A percentile compares a stretch with the other conserved stretches of the same genome.
phyloP scores from a whole-genome alignment of 495 filamentous ascomycete species.

The Aspergillus baeticus region DNA sequence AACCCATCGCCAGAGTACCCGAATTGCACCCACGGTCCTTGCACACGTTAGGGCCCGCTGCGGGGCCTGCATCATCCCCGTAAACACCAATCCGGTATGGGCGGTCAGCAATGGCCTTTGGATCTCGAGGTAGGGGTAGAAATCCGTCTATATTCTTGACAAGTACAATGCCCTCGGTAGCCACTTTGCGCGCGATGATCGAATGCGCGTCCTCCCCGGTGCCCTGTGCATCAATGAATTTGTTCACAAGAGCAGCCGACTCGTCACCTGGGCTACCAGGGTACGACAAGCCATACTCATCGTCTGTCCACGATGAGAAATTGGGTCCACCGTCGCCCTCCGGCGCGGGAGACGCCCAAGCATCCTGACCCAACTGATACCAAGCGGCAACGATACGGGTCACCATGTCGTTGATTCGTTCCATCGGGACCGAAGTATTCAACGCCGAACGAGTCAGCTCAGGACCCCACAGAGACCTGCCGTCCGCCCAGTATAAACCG shows the following conservation, averaged over 20 bases:
- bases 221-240: constrained; percentile 70
- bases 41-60: constrained; percentile 73
- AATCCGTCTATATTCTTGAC: constrained; percentile 71
- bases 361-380: constrained; percentile 87
- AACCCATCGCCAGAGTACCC: constrained; percentile 81
- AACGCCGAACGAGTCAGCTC: constrained; percentile 74
- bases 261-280: constrained; percentile 59
- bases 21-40: constrained; percentile 75
- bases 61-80: constrained; percentile 76
- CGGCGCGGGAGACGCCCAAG: constrained; percentile 51
- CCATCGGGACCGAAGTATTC: constrained; percentile 80
- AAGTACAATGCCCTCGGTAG: constrained; percentile 80
- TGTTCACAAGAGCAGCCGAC: constrained; percentile 65
- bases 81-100: constrained; percentile 69
- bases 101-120: constrained; percentile 37
- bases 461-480: constrained; percentile 76
- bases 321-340: constrained; percentile 73
- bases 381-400: constrained; percentile 87
- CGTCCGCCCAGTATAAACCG: constrained; percentile 72
- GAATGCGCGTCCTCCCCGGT: constrained; percentile 63
- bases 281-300: constrained; percentile 63
- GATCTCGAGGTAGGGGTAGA: constrained; percentile 60
- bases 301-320: constrained; percentile 87
- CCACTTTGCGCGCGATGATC: constrained; percentile 66
- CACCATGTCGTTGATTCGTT: constrained; percentile 89